Evolutionary conservation across 768 basidiomycete species (phyloP).

Genomic region (Rhizopogon vinicolor): DNA sequence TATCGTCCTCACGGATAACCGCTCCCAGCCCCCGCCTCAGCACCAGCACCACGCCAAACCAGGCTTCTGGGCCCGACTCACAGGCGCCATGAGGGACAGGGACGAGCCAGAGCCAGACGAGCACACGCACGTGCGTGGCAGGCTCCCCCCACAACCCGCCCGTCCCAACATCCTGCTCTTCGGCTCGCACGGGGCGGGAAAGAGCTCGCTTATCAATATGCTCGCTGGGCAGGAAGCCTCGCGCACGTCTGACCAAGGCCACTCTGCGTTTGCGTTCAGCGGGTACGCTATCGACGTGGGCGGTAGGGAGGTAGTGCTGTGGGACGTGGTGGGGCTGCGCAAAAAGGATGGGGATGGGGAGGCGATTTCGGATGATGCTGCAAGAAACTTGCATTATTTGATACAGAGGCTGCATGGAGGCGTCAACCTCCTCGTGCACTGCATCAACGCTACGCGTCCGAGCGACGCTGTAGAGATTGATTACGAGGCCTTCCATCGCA

Average conservation of each 20-base stretch:
- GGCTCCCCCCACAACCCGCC: background rate
- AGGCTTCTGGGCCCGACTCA: background rate
- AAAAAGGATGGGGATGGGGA: constrained; percentile 20
- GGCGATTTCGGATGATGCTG: constrained; percentile 26
- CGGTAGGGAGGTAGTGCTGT: constrained; percentile 18
- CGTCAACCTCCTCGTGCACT: constrained; percentile 28
- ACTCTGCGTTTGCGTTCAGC: constrained; percentile 29
- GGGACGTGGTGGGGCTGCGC: constrained; percentile 31
- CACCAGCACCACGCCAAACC: background rate
- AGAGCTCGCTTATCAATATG: constrained; percentile 44
- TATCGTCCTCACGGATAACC: background rate
- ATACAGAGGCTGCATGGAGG: constrained; percentile 29
- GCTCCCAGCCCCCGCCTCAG: background rate
- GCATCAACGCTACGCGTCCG: constrained; percentile 25
- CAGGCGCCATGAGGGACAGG: background rate
- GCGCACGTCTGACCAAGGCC: constrained; percentile 24
- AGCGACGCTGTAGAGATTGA: constrained; percentile 21
- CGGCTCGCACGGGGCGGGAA: constrained; percentile 38
- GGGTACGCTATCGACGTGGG: constrained; percentile 19
- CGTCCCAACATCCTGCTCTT: constrained; percentile 34
- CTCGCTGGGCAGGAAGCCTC: constrained; percentile 23
- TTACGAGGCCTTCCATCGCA: constrained; percentile 26
- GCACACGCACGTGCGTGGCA: background rate
- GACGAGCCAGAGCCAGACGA: background rate
- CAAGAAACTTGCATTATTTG: constrained; percentile 27